Percentiles rank a stretch among this genome's conserved stretches.
Evolutionary conservation across 148 eudicot genomes (phyloP).

Genomic region (Mesembryanthemum crystallinum): DNA sequence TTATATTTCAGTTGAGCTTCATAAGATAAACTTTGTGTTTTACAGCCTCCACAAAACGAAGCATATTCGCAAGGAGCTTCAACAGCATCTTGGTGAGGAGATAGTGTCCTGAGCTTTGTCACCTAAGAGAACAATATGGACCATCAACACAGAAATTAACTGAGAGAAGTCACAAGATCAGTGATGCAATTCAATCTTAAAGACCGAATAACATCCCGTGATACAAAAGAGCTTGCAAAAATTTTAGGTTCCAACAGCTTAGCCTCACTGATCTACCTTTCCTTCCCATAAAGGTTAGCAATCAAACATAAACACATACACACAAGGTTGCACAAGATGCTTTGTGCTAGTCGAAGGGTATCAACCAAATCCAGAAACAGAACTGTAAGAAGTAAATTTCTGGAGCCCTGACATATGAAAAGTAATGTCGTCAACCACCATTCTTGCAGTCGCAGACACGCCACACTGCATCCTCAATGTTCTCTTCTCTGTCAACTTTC

Average conservation of each 20-base stretch:
- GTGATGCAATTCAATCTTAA: not conserved
- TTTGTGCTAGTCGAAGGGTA: not conserved
- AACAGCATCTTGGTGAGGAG: constrained; percentile 72
- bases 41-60: constrained; percentile 93
- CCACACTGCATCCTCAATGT: not conserved
- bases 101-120: constrained; percentile 67
- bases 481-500: not conserved
- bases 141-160: constrained; percentile 4
- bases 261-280: not conserved
- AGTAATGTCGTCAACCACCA: not conserved
- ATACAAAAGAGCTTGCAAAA: not conserved
- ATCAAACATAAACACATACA: not conserved
- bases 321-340: not conserved
- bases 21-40: constrained; percentile 76
- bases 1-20: constrained; percentile 89
- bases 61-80: constrained; percentile 98
- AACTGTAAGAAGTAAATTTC: not conserved
- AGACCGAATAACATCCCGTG: constrained; percentile 4
- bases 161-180: not conserved
- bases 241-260: not conserved
- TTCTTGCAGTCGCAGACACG: no score
- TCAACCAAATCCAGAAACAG: not conserved
- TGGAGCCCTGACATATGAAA: not conserved
- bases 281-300: not conserved
- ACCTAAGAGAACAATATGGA: constrained; percentile 44